Evolutionary conservation across 2,329 filamentous ascomycete genomes (phyloP), one percentile per base, ranked within the genome.

Genomic region (Hyphodiscus sp.): DNA sequence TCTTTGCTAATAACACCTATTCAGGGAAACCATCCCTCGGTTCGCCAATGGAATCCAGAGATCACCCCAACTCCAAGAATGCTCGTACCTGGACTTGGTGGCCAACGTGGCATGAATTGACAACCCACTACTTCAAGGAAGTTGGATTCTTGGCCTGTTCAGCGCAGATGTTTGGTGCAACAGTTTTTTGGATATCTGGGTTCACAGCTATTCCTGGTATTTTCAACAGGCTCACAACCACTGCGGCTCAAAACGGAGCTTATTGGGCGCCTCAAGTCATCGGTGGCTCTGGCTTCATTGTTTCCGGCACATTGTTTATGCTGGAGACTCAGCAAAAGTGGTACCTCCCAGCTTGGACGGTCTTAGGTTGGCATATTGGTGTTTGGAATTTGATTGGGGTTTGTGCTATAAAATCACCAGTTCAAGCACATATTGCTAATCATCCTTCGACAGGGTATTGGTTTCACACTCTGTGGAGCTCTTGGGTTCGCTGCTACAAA

Each of bases 321-420:
- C 62, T 87, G 8, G 84, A 87, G 66, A 85, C 82, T 2, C 83
- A 87, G 67, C 65, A 73, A 42, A 76, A 73, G 45, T 87, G 84
- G 83, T 86, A 79, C 60, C 69, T 72, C 13, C 83, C 84, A 0
- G 79, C 81, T 0, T 73, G 71, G 2, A 63, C 67, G 2, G 71
- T 81, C 0, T 71, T 87, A 1, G 83, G 83, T 2, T 87, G 83
- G 84, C 81, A 86, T 65, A 78, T 87, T 59, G 83, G 81, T 0
- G 67, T 78, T 9, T 87, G 82, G 81, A 87, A 86, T 60, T 66
- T 85, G 1, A 70, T 86, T 19, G 84, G 84, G 2, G 61, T 61
- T 55, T 33, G 56, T 55, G 8, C 5, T 47, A 19, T 15, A n/a
- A 23, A 7, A 23, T 13, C 33, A 38, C 16, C 11, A 38, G 5